phyloP scores from a whole-genome alignment of 106 monocot species.

The Dioscorea zingiberensis region DNA sequence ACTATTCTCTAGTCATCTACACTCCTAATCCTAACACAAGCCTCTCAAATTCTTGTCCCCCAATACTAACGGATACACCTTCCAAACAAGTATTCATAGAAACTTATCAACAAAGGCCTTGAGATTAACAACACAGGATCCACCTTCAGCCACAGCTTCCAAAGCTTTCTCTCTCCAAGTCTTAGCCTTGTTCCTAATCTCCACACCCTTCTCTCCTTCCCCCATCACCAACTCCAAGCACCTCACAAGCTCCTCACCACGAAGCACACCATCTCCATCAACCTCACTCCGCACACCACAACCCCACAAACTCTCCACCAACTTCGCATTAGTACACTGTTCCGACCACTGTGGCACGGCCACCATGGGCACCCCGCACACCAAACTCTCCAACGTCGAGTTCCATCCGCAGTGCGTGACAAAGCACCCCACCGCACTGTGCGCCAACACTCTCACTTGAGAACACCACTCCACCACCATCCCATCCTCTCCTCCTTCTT shows the following conservation, averaged over 20 bases:
- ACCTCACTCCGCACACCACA: slow-evolving; percentile 1
- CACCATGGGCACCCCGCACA: slow-evolving; percentile 23
- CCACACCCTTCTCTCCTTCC: background rate
- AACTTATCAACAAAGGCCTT: background rate
- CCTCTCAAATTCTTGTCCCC: too few species aligned
- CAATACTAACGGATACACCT: too few species aligned
- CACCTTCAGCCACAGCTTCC: background rate
- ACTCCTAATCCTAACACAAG: too few species aligned
- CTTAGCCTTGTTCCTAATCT: background rate
- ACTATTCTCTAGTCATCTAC: too few species aligned
- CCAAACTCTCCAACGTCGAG: slow-evolving; percentile 36
- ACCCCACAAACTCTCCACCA: background rate
- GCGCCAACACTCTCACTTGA: slow-evolving; percentile 34
- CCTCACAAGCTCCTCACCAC: background rate
- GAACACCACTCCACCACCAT: too few species aligned
- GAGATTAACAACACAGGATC: background rate
- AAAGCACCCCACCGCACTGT: slow-evolving; percentile 42
- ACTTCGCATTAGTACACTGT: slow-evolving; percentile 29
- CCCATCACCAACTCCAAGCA: slow-evolving; percentile 22
- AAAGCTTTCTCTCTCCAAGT: background rate
- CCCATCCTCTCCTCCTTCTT: too few species aligned
- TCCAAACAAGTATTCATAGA: too few species aligned
- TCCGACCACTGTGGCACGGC: slow-evolving; percentile 27
- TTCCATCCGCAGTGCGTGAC: slow-evolving; percentile 64
- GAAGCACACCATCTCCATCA: background rate